phyloP scores from a whole-genome alignment of 2,329 filamentous ascomycete genomes.

The Cladobotryum protrusum region DNA sequence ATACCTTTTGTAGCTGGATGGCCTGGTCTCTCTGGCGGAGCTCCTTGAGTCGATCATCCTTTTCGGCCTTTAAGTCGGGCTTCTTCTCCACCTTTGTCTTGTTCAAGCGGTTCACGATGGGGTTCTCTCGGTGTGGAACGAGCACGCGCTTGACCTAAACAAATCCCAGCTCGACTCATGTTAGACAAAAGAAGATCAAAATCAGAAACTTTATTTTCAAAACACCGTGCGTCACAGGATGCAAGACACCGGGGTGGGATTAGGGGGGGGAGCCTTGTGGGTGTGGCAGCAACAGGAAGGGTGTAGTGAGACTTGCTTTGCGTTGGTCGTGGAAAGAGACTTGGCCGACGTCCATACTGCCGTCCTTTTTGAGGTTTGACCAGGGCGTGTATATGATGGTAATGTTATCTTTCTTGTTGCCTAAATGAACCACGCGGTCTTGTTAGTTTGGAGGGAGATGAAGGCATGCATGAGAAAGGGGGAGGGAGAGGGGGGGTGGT shows the following conservation, averaged over 20 bases:
- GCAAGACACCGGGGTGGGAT: too few relatives aligned
- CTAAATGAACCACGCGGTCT: slow-evolving; percentile 34
- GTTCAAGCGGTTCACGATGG: slow-evolving; percentile 93
- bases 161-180: not conserved
- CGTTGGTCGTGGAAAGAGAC: slow-evolving; percentile 89
- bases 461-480: not conserved
- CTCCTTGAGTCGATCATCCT: slow-evolving; percentile 67
- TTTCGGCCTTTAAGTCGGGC: slow-evolving; percentile 76
- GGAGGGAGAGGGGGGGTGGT: not conserved
- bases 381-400: slow-evolving; percentile 97
- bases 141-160: slow-evolving; percentile 72
- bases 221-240: too few relatives aligned
- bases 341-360: slow-evolving; percentile 90
- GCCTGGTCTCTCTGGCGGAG: slow-evolving; percentile 66
- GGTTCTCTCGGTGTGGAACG: slow-evolving; percentile 74
- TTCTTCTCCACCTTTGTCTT: slow-evolving; percentile 89
- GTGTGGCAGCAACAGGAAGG: not conserved
- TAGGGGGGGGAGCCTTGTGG: too few relatives aligned
- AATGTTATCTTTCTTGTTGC: slow-evolving; percentile 98
- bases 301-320: slow-evolving; percentile 42
- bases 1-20: slow-evolving; percentile 54
- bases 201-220: too few relatives aligned
- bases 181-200: too few relatives aligned
- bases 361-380: slow-evolving; percentile 93
- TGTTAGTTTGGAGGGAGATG: not conserved